These are phyloP conservation scores for Ceratonia siliqua DNA, from an alignment of 306 rosid species.

Conservation along the genomic window DNA sequence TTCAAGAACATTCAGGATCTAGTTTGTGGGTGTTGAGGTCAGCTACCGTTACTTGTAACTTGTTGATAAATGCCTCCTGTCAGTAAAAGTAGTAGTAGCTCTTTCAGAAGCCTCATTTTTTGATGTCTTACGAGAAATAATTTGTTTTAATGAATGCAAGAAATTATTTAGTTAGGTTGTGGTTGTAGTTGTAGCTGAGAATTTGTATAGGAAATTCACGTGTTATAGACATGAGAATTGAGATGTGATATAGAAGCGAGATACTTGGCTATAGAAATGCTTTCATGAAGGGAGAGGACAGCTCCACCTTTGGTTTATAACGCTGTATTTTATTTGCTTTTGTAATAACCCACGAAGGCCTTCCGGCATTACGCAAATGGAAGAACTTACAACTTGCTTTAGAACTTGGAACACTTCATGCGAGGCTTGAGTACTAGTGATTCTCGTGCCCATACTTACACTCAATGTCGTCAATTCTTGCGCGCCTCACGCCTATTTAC, in stretches of 20 bases:
- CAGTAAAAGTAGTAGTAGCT: neutral
- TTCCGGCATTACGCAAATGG: neutral
- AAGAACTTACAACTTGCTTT: neutral
- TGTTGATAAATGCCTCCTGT: conserved; percentile 17
- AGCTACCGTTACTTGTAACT: conserved; percentile 16
- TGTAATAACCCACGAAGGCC: neutral
- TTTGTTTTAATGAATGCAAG: conserved; percentile 8
- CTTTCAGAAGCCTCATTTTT: conserved; percentile 30
- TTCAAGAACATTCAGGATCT: conserved; percentile 9
- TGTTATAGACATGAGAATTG: neutral
- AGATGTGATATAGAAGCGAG: conserved; percentile 18
- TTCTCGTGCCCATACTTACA: no score
- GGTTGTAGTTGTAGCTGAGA: conserved; percentile 26
- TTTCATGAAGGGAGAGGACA: neutral
- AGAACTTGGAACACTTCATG: no score
- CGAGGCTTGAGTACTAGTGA: no score
- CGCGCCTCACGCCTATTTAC: no score
- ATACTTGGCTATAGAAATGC: neutral
- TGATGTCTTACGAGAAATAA: neutral
- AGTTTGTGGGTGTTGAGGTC: conserved; percentile 7
- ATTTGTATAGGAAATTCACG: conserved; percentile 36
- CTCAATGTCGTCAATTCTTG: no score
- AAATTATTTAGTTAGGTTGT: conserved; percentile 24
- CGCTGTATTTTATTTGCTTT: neutral
- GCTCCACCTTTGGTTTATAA: neutral